Base-by-base conservation (phyloP, 2,329 filamentous ascomycete species). In the Nakataea oryzae region DNA sequence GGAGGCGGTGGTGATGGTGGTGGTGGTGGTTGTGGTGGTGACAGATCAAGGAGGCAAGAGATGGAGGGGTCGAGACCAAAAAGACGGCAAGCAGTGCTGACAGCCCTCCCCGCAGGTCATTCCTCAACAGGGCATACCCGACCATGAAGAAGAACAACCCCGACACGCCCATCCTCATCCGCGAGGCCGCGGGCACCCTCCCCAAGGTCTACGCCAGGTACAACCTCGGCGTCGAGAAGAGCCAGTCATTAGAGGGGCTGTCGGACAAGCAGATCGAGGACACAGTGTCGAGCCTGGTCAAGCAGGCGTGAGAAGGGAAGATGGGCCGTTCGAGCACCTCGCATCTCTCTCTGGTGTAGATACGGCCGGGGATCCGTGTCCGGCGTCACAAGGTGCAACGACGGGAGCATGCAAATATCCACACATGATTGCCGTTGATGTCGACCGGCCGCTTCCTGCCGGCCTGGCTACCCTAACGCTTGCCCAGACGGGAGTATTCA, bases 121-220 rank as follows among this genome's bases (percentile, higher is more conserved):
- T 99, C 79, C 83, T 99, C 68, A 88, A 88, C 67, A 86, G 91
- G 74, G 87, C 92, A 68, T 99, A 99, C 77, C 95, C 95, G 58
- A 95, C 90, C 64, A 97, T 99, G 93, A 99, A 99, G 86, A 96
- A 96, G 83, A 90, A 93, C 83, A 99, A 99, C 81, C 95, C 95
- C 63, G 81, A 90, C 76, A 93, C 85, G 59, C 95, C 95, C 62
- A 97, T 99, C 77, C 81, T 99, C 81, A 87, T 99, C 72, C 90
- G 95, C 73, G 95, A 97, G 81, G 95, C 93, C 61, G 80, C 85
- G 69, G 91, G 90, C 71, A 91, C 90, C 62, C 80, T 89, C 74
- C 93, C 95, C 66, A 89, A 86, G 75, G 86, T 99, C 66, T 97
- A 89, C 76, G 93, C 93, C 69, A 84, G 95, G 86, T 99, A 96